Evolutionary conservation across 768 basidiomycete genomes (phyloP).

Genomic region (Suillus decipiens): DNA sequence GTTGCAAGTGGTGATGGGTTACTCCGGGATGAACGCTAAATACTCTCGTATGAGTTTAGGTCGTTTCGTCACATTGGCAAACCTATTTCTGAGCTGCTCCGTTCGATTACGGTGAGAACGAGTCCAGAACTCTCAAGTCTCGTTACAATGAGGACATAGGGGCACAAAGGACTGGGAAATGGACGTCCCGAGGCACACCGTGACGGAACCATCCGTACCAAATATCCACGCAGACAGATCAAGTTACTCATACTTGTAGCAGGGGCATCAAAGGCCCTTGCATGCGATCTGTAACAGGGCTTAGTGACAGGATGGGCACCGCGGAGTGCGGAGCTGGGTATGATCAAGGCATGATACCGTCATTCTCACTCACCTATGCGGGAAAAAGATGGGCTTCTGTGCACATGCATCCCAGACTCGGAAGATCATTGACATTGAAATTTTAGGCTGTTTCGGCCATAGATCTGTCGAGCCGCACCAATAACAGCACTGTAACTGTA

Average conservation of each 20-base stretch:
- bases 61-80: constrained; percentile 1
- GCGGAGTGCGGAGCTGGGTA: constrained; percentile 19
- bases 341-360: constrained; percentile 5
- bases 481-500: not conserved
- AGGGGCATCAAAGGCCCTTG: constrained; percentile 3
- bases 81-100: not conserved
- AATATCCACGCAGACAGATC: not conserved
- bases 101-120: constrained; percentile 6
- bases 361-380: constrained; percentile 13
- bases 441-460: constrained; percentile 11
- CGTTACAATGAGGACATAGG: constrained; percentile 7
- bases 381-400: constrained; percentile 14
- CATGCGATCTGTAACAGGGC: constrained; percentile 2
- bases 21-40: constrained; percentile 1
- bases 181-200: not conserved
- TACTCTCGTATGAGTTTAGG: not conserved
- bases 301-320: constrained; percentile 12
- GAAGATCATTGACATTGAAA: constrained; percentile 10
- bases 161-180: not conserved
- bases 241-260: not conserved
- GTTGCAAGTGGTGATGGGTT: constrained; percentile 1
- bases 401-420: constrained; percentile 3
- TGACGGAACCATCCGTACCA: not conserved
- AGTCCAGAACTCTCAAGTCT: not conserved
- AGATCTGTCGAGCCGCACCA: constrained; percentile 9